Evolutionary conservation across 176 grass and related monocot genomes (phyloP), one percentile per base, ranked within the genome.

Genomic region (Echinochloa phyllopogon): DNA sequence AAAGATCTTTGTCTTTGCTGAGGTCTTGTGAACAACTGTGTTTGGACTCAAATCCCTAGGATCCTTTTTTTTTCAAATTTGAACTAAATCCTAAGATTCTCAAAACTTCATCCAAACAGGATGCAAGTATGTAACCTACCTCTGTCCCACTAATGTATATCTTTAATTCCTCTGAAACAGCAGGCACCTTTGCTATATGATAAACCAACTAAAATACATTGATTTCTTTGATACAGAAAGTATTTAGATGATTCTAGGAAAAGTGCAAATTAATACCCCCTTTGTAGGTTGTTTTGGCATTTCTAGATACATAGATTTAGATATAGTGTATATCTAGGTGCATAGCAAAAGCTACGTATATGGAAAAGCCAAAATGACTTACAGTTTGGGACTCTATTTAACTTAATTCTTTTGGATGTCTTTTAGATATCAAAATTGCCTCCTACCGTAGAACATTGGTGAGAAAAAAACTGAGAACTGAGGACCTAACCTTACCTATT

Each of bases 131-230:
- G 47, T 75, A 74, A 55, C 49, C 16, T 75, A 55, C 49, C 20
- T 65, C 44, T 38, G 6, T 80, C 20, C 17, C 29, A n/a, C 47
- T 23, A 38, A 36, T 79, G 69, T 66, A 16, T 48, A 70, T 69
- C 24, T 45, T 70, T 57, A 16, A 13, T 49, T 71, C 18, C 39
- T 45, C 66, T 53, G 10, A 65, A 17, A 47, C 66, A 66, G 23
- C 49, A 80, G 77, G 38, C 59, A 58, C 25, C 55, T 84, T 52
- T 66, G 36, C 24, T 66, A 40, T 64, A 41, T 21, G 7, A 55
- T 81, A 21, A 37, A 67, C 11, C 42, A 39, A 40, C 24, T 38
- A 52, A 23, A 23, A 74, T 6, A 13, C 4, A 69, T n/a, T 21
- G 58, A 10, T 24, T 69, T 81, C 23, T 69, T 57, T 42, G 16